Evolutionary conservation across 441 rosid genomes (phyloP).

Genomic region (Jatropha multifida): DNA sequence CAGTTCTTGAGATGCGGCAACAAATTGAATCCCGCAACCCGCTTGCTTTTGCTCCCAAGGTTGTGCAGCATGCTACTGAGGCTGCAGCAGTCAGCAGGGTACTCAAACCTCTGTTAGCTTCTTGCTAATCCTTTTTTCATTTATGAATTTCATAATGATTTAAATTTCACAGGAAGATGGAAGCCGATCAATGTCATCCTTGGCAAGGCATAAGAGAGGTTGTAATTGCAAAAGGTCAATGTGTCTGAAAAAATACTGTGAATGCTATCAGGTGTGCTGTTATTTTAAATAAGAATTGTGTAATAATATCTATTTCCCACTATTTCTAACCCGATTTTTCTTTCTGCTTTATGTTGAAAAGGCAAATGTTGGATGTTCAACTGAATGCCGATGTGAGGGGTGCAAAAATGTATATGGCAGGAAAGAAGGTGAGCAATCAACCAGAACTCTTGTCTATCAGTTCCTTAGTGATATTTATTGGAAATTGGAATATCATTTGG

Average conservation of each 20-base stretch:
- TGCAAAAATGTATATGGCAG: slow-evolving; percentile 57
- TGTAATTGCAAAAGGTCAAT: slow-evolving; percentile 74
- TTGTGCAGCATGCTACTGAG: slow-evolving; percentile 33
- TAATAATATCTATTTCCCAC: background rate
- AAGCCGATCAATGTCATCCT: slow-evolving; percentile 36
- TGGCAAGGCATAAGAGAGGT: slow-evolving; percentile 63
- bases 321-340: slow-evolving; percentile 12
- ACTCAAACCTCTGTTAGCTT: slow-evolving; percentile 14
- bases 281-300: background rate
- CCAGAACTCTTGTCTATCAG: background rate
- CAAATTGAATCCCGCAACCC: slow-evolving; percentile 66
- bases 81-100: slow-evolving; percentile 29
- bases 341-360: slow-evolving; percentile 26
- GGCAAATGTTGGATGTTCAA: slow-evolving; percentile 72
- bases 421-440: slow-evolving; percentile 46
- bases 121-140: slow-evolving; percentile 1
- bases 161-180: slow-evolving; percentile 44
- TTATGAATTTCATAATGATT: background rate
- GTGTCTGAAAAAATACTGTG: slow-evolving; percentile 72
- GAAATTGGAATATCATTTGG: background rate
- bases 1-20: slow-evolving; percentile 52
- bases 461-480: background rate
- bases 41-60: slow-evolving; percentile 67
- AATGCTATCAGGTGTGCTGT: slow-evolving; percentile 62
- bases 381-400: slow-evolving; percentile 65